Percentiles rank a stretch among this genome's conserved stretches.
Evolutionary conservation across 805 yeast genomes (phyloP).

Genomic region (Wickerhamiella alocasiicola): DNA sequence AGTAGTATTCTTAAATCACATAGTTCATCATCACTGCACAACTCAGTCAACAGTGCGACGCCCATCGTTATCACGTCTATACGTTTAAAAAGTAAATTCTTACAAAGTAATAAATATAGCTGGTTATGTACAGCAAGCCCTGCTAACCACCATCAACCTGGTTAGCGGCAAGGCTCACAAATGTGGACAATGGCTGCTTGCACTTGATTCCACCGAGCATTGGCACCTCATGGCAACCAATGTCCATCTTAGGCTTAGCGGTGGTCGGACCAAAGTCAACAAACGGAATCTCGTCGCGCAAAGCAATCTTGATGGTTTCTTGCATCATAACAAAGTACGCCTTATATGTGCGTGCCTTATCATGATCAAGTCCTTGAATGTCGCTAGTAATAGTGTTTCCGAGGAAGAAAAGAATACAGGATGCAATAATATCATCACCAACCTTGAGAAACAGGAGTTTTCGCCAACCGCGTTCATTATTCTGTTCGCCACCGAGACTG

Average conservation of each 20-base stretch:
- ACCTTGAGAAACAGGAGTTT: slow-evolving; percentile 31
- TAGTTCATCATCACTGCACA: too few species aligned
- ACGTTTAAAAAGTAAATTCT: too few species aligned
- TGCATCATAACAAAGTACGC: slow-evolving; percentile 40
- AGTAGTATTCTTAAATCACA: too few species aligned
- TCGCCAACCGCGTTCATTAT: slow-evolving; percentile 23
- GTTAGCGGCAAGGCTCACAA: slow-evolving; percentile 19
- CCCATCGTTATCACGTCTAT: too few species aligned
- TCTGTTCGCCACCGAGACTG: slow-evolving; percentile 24
- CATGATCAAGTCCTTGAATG: slow-evolving; percentile 34
- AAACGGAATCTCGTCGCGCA: slow-evolving; percentile 29
- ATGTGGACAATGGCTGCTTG: slow-evolving; percentile 19
- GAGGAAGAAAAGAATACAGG: slow-evolving; percentile 32
- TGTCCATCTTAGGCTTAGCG: slow-evolving; percentile 32
- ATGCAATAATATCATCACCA: slow-evolving; percentile 30
- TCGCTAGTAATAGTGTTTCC: slow-evolving; percentile 37
- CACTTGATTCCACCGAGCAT: slow-evolving; percentile 31
- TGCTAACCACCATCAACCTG: slow-evolving; percentile 17
- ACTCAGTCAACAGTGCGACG: too few species aligned
- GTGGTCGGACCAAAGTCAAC: slow-evolving; percentile 39
- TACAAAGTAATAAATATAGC: too few species aligned
- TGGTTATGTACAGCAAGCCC: too few species aligned
- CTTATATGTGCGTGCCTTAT: slow-evolving; percentile 29
- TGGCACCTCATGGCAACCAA: slow-evolving; percentile 31
- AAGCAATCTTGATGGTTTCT: slow-evolving; percentile 32